Percentiles rank a stretch among this genome's conserved stretches.
Evolutionary conservation across 192 early-diverging fungal species (phyloP).

Genomic region (Pilaira anomala): DNA sequence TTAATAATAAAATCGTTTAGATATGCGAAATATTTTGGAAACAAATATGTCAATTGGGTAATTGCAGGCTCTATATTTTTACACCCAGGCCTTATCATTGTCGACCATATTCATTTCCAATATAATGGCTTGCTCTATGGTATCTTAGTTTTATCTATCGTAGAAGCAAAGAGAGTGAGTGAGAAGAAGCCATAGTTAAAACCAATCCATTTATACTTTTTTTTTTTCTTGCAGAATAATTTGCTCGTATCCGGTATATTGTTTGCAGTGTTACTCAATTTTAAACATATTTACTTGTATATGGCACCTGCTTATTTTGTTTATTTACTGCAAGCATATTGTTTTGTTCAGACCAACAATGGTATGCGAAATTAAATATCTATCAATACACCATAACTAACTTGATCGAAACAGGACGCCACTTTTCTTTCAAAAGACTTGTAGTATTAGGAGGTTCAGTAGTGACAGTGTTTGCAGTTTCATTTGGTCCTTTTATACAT

Average conservation of each 20-base stretch:
- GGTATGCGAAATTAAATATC: no score
- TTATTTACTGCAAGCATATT: conserved; percentile 78
- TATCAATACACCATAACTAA: not conserved
- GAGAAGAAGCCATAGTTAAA: not conserved
- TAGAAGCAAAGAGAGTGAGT: conserved; percentile 62
- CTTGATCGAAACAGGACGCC: not conserved
- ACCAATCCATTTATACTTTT: not conserved
- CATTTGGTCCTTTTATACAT: conserved; percentile 79
- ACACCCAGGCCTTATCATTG: conserved; percentile 74
- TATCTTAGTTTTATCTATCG: conserved; percentile 76
- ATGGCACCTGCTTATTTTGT: conserved; percentile 92
- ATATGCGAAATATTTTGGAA: conserved; percentile 23
- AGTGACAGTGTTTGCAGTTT: conserved; percentile 66
- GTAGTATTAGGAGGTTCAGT: conserved; percentile 62
- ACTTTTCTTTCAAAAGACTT: conserved; percentile 46
- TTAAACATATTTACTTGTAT: conserved; percentile 96
- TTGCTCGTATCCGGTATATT: conserved; percentile 63
- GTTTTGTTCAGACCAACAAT: conserved; percentile 43
- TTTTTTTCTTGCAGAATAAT: conserved; percentile 41
- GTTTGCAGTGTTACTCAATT: conserved; percentile 90
- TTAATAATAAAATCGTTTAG: not conserved
- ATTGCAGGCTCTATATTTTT: conserved; percentile 59
- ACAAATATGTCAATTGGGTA: conserved; percentile 35
- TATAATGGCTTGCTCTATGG: conserved; percentile 96
- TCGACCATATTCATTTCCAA: conserved; percentile 97